These are phyloP conservation scores for Pseudomicrostroma phylloplanum DNA, from an alignment of 1,284 basidiomycete species.

Conservation along the genomic window DNA sequence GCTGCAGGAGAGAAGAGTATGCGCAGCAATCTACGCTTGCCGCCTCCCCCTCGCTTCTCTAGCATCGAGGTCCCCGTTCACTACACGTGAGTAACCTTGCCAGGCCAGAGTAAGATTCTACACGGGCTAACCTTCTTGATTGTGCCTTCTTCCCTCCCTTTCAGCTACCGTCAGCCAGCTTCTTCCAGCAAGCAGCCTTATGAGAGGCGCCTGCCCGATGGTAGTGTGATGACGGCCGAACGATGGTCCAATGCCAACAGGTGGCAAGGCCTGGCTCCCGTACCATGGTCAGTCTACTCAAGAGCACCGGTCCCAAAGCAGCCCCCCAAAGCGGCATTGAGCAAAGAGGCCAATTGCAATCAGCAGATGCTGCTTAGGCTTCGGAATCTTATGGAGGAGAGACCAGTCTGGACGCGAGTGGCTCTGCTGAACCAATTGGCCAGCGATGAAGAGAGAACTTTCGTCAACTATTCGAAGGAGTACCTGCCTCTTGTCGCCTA, in stretches of 20 bases:
- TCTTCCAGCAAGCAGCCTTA: slow-evolving; percentile 57
- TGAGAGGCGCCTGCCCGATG: slow-evolving; percentile 6
- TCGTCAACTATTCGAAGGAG: slow-evolving; percentile 56
- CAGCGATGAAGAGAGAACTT: slow-evolving; percentile 62
- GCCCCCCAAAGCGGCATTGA: not conserved
- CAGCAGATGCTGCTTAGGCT: not conserved
- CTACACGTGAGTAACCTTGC: slow-evolving; percentile 15
- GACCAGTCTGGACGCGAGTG: slow-evolving; percentile 81
- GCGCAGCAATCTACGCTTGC: slow-evolving; percentile 31
- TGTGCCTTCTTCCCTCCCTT: slow-evolving; percentile 4
- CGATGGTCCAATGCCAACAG: slow-evolving; percentile 1
- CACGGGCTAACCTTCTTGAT: not conserved
- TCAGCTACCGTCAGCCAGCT: slow-evolving; percentile 26
- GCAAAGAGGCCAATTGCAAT: not conserved
- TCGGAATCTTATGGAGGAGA: slow-evolving; percentile 54
- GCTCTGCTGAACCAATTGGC: slow-evolving; percentile 76
- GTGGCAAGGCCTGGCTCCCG: not conserved
- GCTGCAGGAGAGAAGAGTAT: not conserved
- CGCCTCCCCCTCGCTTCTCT: slow-evolving; percentile 42
- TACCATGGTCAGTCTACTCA: not conserved
- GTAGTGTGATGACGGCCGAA: not conserved
- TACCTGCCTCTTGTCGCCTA: slow-evolving; percentile 60
- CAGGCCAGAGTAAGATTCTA: not conserved
- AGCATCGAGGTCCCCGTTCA: slow-evolving; percentile 33
- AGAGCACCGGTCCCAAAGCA: not conserved